Evolutionary conservation across 805 yeast species (phyloP).

Genomic region (Yarrowia sp.): DNA sequence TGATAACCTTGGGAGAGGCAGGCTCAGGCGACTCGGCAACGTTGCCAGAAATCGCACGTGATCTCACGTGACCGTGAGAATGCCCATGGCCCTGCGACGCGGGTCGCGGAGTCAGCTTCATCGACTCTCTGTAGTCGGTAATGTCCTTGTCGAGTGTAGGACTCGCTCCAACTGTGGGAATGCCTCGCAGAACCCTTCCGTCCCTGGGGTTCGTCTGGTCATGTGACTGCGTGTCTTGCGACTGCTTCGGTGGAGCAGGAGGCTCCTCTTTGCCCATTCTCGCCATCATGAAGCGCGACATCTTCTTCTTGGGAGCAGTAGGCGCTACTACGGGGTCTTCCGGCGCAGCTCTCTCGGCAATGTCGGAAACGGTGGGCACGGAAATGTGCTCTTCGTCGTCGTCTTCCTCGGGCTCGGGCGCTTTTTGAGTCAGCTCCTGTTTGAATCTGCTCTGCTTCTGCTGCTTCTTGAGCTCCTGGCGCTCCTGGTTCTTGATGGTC

Average conservation of each 20-base stretch:
- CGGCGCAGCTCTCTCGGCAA: neutral
- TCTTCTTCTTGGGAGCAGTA: neutral
- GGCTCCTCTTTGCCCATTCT: constrained; percentile 3
- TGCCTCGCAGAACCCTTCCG: neutral
- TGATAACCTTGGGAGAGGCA: neutral
- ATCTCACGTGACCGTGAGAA: neutral
- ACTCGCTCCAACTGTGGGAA: neutral
- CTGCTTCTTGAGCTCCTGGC: constrained; percentile 5
- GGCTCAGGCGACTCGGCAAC: neutral
- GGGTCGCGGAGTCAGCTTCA: neutral
- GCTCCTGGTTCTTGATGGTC: constrained; percentile 13
- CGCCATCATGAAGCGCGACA: constrained; percentile 12
- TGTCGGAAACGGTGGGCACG: constrained; percentile 4
- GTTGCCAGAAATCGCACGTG: neutral
- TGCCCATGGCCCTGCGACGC: constrained; percentile 2
- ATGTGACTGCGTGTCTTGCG: neutral
- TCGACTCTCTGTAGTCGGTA: neutral
- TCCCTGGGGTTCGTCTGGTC: constrained; percentile 10
- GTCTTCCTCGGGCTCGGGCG: neutral
- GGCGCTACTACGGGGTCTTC: neutral
- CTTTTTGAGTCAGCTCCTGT: neutral
- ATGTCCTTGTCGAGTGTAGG: neutral
- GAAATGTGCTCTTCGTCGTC: neutral
- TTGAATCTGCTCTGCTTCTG: constrained; percentile 6
- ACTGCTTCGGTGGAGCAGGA: neutral